Conservation (phyloP, 2,329 filamentous ascomycete species). For the Ceratocystis variospora region DNA sequence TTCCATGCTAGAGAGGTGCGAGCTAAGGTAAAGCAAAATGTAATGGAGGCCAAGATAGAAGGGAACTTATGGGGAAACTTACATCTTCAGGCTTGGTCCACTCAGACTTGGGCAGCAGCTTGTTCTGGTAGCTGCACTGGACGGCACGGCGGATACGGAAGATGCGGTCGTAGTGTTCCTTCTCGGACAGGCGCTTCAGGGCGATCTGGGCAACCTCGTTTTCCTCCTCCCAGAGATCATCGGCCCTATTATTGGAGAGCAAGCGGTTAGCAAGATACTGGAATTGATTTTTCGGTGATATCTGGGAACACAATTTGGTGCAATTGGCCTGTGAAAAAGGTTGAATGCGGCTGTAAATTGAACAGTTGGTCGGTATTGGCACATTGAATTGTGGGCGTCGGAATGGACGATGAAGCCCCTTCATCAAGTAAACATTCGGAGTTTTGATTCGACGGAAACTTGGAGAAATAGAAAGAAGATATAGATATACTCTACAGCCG, state of each 20-base stretch:
- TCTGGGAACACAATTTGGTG: not conserved
- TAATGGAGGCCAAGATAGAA: not conserved
- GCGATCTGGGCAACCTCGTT: slow-evolving; percentile 73
- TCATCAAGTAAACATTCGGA: no score
- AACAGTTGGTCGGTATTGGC: not conserved
- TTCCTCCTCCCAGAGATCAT: slow-evolving; percentile 92
- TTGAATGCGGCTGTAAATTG: not conserved
- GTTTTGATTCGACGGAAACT: no score
- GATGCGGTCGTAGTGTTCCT: slow-evolving; percentile 91
- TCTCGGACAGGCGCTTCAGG: slow-evolving; percentile 75
- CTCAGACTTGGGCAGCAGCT: slow-evolving; percentile 47
- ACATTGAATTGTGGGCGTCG: not conserved
- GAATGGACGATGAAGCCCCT: not conserved
- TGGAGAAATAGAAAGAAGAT: no score
- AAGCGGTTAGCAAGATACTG: slow-evolving; percentile 8
- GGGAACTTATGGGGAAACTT: slow-evolving; percentile 20
- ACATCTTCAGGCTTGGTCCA: slow-evolving; percentile 46
- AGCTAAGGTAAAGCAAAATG: not conserved
- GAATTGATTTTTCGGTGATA: not conserved
- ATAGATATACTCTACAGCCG: no score
- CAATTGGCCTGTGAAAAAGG: not conserved
- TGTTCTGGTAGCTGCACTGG: slow-evolving; percentile 55
- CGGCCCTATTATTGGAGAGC: slow-evolving; percentile 46
- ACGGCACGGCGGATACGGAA: slow-evolving; percentile 93
- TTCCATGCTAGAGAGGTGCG: not conserved